phyloP scores from a whole-genome alignment of 257 asterid species.

The Solanum appendiculatum region DNA sequence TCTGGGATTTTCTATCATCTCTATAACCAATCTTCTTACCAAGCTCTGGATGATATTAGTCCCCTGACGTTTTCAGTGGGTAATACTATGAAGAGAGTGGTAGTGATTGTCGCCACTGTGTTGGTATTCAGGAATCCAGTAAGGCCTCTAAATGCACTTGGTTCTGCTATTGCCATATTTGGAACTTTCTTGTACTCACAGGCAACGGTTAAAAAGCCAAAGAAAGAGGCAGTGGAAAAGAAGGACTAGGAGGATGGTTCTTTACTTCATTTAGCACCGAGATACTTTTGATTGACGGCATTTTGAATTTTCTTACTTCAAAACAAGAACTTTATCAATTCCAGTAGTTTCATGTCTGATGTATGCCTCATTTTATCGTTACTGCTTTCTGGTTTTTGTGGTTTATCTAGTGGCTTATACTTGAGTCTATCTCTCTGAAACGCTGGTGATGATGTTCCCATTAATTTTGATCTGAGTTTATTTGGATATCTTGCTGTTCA shows the following conservation, averaged over 20 bases:
- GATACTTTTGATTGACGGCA: neutral
- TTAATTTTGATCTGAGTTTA: neutral
- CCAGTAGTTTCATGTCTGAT: neutral
- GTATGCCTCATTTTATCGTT: constrained; percentile 8
- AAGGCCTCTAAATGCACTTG: constrained; percentile 78
- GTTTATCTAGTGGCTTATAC: neutral
- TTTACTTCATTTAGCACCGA: neutral
- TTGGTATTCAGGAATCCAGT: constrained; percentile 93
- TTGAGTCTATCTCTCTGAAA: neutral
- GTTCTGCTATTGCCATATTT: constrained; percentile 76
- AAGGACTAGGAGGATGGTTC: constrained; percentile 26
- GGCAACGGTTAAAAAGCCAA: constrained; percentile 67
- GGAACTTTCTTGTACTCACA: constrained; percentile 91
- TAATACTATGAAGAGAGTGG: constrained; percentile 95
- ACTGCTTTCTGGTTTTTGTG: neutral
- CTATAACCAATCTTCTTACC: constrained; percentile 87
- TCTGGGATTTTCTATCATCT: constrained; percentile 86
- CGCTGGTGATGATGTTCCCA: neutral
- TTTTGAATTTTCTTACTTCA: neutral
- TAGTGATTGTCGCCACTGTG: constrained; percentile 78
- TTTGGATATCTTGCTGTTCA: neutral
- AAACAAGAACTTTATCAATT: neutral
- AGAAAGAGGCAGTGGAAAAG: constrained; percentile 42
- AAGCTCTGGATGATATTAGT: constrained; percentile 92
- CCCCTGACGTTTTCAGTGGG: constrained; percentile 90